A percentile compares a stretch with the other conserved stretches of the same genome.
phyloP scores from a whole-genome alignment of 129 eudicot species.

The Rutidosis leptorrhynchoides region DNA sequence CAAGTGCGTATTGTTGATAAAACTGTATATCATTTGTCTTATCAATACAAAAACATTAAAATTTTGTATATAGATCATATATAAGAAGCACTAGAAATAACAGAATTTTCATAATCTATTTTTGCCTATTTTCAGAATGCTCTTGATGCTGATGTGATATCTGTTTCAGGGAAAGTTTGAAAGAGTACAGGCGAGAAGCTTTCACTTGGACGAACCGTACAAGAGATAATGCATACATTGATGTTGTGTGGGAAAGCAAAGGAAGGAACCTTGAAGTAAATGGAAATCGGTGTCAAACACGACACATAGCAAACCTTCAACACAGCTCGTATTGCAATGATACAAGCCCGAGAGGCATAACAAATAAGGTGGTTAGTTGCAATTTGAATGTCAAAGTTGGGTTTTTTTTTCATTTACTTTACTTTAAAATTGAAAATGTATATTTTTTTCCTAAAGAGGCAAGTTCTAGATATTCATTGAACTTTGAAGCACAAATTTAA shows the following conservation, averaged over 20 bases:
- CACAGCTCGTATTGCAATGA: conserved; percentile 41
- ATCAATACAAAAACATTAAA: background rate
- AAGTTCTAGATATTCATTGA: background rate
- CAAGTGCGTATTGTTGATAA: conserved; percentile 42
- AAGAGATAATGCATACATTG: conserved; percentile 45
- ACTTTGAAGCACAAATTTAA: too few relatives aligned
- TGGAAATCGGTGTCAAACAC: conserved; percentile 32
- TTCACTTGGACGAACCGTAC: conserved; percentile 44
- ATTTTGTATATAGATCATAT: background rate
- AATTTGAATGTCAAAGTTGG: background rate
- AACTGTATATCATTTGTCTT: background rate
- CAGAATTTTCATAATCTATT: background rate
- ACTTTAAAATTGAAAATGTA: background rate
- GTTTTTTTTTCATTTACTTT: too few relatives aligned
- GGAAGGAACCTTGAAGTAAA: conserved; percentile 42
- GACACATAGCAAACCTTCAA: conserved; percentile 35
- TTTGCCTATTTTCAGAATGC: background rate
- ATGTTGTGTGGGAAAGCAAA: conserved; percentile 39
- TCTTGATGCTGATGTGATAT: background rate
- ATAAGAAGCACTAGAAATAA: background rate
- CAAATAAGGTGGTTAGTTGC: conserved; percentile 49
- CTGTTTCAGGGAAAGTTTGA: conserved; percentile 60
- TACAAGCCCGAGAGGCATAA: conserved; percentile 36
- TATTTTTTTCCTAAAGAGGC: background rate
- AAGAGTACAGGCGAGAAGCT: conserved; percentile 49